Evolutionary conservation across 1,284 basidiomycete species (phyloP), one percentile per base, ranked within the genome.

Genomic region (Moniliophthora roreri): DNA sequence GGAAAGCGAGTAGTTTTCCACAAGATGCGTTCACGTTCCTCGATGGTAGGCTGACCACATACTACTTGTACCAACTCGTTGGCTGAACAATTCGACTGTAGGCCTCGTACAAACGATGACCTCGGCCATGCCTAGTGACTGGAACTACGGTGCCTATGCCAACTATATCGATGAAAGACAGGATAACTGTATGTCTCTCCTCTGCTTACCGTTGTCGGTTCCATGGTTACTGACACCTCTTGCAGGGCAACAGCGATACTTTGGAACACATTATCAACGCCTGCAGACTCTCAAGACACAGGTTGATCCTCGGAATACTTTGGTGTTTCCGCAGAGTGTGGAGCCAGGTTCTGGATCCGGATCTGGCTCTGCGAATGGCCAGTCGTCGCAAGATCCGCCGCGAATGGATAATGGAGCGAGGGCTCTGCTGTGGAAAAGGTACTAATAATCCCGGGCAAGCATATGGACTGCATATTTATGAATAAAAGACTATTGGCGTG

Each of bases 141-240:
- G 56, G 56, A 45, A 51, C 39, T 57, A 57, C 39, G 56, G 56
- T 3, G 56, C 53, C 8, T 57, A 57, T 32, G 34, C 38, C 24
- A 54, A 57, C 45, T 57, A 57, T 36, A 51, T 54, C 23, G 56
- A 57, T 28, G 50, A 52, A 23, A 40, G 49, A 20, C 40, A 54
- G 9, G 50, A 21, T 15, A 24, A 57, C 21, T 57, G 56, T 57
- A 39, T 49, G 56, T 57, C 2, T 32, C 38, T 50, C 15, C 2
- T 24, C 15, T 18, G 38, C 18, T 26, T 26, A 2, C 23, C 5
- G 11, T 24, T 24, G 32, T 20, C 15, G 7, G 9, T 36, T n/a
- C 15, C 16, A 13, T 46, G 44, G 5, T 18, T n/a, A n/a, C 13
- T 38, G 9, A n/a, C 6, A 2, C 37, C 3, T 7, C 11, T 26